Conservation (phyloP, 495 filamentous ascomycete genomes). For the Neurospora sp. region DNA sequence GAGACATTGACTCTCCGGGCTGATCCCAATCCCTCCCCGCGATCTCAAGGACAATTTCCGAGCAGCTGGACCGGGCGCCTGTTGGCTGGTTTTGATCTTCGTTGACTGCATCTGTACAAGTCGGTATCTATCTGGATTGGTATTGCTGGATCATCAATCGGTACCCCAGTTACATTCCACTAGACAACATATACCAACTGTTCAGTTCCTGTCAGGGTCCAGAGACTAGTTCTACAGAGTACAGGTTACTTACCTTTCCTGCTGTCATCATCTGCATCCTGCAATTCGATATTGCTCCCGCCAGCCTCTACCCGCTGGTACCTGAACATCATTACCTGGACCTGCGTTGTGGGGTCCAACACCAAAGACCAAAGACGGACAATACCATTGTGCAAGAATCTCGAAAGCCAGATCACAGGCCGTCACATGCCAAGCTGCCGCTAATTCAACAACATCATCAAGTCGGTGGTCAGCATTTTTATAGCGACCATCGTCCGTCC, state of each 20-base stretch:
- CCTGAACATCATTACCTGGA: neutral
- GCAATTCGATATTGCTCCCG: neutral
- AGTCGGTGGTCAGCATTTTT: neutral
- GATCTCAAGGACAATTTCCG: conserved; percentile 1
- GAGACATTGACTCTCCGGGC: neutral
- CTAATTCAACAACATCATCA: conserved; percentile 7
- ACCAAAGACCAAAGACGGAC: neutral
- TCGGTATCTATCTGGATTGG: conserved; percentile 10
- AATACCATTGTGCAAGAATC: neutral
- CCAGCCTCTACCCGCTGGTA: conserved; percentile 6
- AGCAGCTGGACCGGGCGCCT: conserved; percentile 12
- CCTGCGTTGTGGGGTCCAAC: neutral
- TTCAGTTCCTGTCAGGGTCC: neutral
- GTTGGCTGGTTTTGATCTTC: conserved; percentile 13
- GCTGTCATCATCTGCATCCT: neutral
- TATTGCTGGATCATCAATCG: conserved; percentile 1
- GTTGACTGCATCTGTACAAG: conserved; percentile 15
- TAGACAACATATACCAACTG: neutral
- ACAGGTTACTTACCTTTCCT: neutral
- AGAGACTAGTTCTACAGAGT: neutral
- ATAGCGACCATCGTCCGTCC: neutral
- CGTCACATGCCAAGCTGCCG: conserved; percentile 9
- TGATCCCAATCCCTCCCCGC: neutral
- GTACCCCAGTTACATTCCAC: neutral
- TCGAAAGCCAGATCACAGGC: neutral